A percentile compares a stretch with the other conserved stretches of the same genome.
These are phyloP conservation scores for Nitzschia sp. DNA, from an alignment of 108 stramenopile genomes.

Conservation along the genomic window DNA sequence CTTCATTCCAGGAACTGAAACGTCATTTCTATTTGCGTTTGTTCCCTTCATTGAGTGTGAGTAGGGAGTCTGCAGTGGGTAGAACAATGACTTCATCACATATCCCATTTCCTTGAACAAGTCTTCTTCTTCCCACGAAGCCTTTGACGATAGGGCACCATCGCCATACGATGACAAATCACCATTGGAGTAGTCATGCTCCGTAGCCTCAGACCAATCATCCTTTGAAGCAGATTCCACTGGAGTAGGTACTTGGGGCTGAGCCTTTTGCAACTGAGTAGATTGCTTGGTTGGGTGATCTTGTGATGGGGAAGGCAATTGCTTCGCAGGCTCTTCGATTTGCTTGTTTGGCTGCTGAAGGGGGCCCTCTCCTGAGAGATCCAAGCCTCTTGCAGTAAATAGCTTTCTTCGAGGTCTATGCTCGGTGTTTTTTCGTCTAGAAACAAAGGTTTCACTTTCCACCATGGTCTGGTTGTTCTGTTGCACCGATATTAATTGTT, in stretches of 20 bases:
- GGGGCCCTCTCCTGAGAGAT: too few relatives aligned
- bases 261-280: too few relatives aligned
- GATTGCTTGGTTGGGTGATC: too few relatives aligned
- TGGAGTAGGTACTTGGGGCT: too few relatives aligned
- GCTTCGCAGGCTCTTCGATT: too few relatives aligned
- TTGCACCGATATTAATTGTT: background rate
- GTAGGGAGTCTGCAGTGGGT: background rate
- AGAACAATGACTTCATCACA: slow-evolving; percentile 25
- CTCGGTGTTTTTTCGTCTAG: background rate
- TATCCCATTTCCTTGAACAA: slow-evolving; percentile 28
- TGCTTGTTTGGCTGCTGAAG: too few relatives aligned
- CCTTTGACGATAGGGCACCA: background rate
- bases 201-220: too few relatives aligned
- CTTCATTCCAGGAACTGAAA: background rate
- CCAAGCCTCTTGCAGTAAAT: slow-evolving; percentile 12
- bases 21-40: background rate
- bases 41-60: background rate
- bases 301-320: too few relatives aligned
- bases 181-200: too few relatives aligned
- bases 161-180: background rate
- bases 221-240: too few relatives aligned
- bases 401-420: slow-evolving; percentile 9
- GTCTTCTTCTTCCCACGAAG: background rate
- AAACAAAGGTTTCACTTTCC: slow-evolving; percentile 17
- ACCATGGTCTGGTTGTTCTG: slow-evolving; percentile 2